Conservation (phyloP, 805 yeast species). For the Pachysolen tannophilus region DNA sequence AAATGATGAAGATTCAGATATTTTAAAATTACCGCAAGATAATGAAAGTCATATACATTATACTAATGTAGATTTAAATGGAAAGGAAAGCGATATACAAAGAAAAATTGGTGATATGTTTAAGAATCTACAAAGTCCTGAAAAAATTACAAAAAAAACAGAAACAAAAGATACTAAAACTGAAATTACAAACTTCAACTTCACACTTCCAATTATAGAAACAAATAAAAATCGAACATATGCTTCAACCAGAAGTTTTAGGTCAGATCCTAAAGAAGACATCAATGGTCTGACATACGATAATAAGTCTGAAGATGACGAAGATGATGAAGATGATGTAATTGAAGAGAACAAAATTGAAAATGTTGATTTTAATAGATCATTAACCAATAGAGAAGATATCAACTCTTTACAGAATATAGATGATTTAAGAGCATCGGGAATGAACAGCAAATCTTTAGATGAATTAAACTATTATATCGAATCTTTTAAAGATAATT, state of each 20-base stretch:
- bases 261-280: conserved; percentile 11
- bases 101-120: too few relatives aligned
- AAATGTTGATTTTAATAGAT: too few relatives aligned
- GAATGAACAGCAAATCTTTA: conserved; percentile 16
- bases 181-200: not conserved
- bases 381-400: conserved; percentile 9
- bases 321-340: conserved; percentile 7
- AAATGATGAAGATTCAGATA: not conserved
- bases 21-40: too few relatives aligned
- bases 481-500: conserved; percentile 11
- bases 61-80: too few relatives aligned
- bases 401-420: conserved; percentile 14
- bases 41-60: too few relatives aligned
- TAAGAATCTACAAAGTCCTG: conserved; percentile 5
- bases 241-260: conserved; percentile 21
- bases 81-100: too few relatives aligned
- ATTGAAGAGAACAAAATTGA: conserved; percentile 11
- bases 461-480: conserved; percentile 12
- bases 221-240: conserved; percentile 17
- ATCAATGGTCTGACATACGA: conserved; percentile 12
- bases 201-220: conserved; percentile 4
- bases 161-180: conserved; percentile 4
- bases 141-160: conserved; percentile 14
- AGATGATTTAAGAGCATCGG: conserved; percentile 24
- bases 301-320: conserved; percentile 9